Evolutionary conservation across 1,139 yeast genomes (phyloP).

Genomic region (Kodamaea derodonti): DNA sequence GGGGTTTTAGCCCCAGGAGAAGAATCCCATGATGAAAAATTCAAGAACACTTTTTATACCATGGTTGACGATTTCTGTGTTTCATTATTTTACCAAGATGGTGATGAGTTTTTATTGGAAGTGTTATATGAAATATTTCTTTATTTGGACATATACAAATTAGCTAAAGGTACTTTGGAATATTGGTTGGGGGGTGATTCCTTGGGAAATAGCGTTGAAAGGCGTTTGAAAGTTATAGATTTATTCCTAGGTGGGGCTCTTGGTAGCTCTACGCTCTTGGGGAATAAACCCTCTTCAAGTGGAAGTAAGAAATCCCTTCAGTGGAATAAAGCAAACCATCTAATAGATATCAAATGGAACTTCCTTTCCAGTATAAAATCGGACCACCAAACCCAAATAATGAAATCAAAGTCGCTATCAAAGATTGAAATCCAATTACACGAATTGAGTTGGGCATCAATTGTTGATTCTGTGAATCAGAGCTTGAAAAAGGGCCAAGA

Average conservation of each 20-base stretch:
- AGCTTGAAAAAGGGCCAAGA: conserved; percentile 28
- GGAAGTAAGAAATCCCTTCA: neutral
- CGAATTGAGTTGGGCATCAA: conserved; percentile 21
- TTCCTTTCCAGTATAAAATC: conserved; percentile 28
- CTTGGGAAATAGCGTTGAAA: conserved; percentile 25
- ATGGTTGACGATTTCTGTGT: conserved; percentile 54
- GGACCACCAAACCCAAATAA: conserved; percentile 26
- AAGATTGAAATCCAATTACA: conserved; percentile 8
- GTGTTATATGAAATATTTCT: conserved; percentile 47
- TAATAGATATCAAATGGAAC: conserved; percentile 12
- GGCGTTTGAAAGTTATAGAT: conserved; percentile 9
- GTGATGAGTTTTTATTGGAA: conserved; percentile 51
- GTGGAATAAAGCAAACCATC: neutral
- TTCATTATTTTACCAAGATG: conserved; percentile 59
- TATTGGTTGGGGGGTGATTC: conserved; percentile 51
- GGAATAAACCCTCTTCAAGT: neutral
- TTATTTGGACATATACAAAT: conserved; percentile 43
- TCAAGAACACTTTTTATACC: conserved; percentile 31
- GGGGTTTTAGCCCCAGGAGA: neutral
- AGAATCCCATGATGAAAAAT: conserved; percentile 1
- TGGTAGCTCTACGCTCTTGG: neutral
- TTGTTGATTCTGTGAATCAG: conserved; percentile 24
- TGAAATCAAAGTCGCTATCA: conserved; percentile 8
- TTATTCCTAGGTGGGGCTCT: conserved; percentile 4
- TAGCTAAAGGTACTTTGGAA: conserved; percentile 65